These are phyloP conservation scores for Erysiphe pulchra DNA, from an alignment of 2,329 filamentous ascomycete species.

Conservation along the genomic window DNA sequence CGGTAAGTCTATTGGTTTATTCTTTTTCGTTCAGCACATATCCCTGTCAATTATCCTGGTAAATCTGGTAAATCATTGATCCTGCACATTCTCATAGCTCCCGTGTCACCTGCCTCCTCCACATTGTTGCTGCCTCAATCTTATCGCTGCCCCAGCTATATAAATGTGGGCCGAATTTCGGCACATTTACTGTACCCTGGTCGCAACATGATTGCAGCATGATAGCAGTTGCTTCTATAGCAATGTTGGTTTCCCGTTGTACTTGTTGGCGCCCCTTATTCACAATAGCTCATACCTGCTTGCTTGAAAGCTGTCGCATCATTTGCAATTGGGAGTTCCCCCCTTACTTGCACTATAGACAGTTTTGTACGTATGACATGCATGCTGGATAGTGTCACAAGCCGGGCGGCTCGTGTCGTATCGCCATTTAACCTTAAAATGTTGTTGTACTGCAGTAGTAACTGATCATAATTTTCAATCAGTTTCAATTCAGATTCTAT, in stretches of 20 bases:
- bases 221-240: neutral
- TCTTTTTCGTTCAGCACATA: conserved; percentile 11
- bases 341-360: neutral
- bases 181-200: neutral
- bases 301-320: neutral
- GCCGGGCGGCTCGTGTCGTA: neutral
- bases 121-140: neutral
- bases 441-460: conserved; percentile 7
- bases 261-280: neutral
- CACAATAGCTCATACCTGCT: neutral
- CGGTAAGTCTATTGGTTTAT: conserved; percentile 10
- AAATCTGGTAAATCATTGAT: neutral
- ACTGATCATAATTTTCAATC: conserved; percentile 10
- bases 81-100: neutral
- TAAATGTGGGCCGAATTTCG: neutral
- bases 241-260: neutral
- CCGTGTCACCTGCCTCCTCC: neutral
- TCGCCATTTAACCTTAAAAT: neutral
- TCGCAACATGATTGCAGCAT: neutral
- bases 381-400: neutral
- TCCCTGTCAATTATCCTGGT: neutral
- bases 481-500: conserved; percentile 13
- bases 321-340: neutral
- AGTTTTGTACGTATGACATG: neutral
- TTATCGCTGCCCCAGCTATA: neutral